These are phyloP conservation scores for Dictyostelium capitatum DNA, from an alignment of 78 protist species.

Conservation along the genomic window DNA sequence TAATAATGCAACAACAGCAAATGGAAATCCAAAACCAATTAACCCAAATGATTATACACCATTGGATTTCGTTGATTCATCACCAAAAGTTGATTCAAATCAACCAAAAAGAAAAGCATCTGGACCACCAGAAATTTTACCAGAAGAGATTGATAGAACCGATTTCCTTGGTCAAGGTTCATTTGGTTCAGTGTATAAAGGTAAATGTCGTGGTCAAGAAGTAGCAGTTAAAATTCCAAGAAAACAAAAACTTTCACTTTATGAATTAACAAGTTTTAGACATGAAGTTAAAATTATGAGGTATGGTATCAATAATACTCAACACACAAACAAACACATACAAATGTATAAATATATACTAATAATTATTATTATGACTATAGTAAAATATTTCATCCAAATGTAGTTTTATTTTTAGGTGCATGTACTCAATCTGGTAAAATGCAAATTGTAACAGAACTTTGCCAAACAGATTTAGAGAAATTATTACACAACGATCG, in stretches of 20 bases:
- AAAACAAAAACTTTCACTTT: conserved; percentile 68
- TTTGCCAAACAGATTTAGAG: conserved; percentile 79
- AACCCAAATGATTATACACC: conserved; percentile 54
- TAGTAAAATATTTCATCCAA: conserved; percentile 84
- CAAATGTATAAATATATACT: background rate
- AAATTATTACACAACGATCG: conserved; percentile 64
- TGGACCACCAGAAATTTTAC: conserved; percentile 85
- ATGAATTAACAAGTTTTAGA: conserved; percentile 77
- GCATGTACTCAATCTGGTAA: conserved; percentile 81
- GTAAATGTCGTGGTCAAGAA: conserved; percentile 83
- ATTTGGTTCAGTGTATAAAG: conserved; percentile 85
- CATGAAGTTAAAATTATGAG: conserved; percentile 85
- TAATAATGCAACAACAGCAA: background rate
- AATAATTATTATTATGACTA: background rate
- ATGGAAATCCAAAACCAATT: background rate
- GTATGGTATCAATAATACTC: background rate
- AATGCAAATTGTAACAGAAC: conserved; percentile 84
- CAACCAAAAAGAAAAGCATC: conserved; percentile 76
- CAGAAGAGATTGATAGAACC: conserved; percentile 72
- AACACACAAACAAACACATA: background rate
- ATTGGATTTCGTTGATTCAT: conserved; percentile 49
- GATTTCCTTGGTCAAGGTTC: conserved; percentile 86
- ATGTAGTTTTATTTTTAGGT: conserved; percentile 86
- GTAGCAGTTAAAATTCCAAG: conserved; percentile 86
- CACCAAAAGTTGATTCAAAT: conserved; percentile 51